Evolutionary conservation across 768 basidiomycete species (phyloP).

Genomic region (Peribolospora baueri): DNA sequence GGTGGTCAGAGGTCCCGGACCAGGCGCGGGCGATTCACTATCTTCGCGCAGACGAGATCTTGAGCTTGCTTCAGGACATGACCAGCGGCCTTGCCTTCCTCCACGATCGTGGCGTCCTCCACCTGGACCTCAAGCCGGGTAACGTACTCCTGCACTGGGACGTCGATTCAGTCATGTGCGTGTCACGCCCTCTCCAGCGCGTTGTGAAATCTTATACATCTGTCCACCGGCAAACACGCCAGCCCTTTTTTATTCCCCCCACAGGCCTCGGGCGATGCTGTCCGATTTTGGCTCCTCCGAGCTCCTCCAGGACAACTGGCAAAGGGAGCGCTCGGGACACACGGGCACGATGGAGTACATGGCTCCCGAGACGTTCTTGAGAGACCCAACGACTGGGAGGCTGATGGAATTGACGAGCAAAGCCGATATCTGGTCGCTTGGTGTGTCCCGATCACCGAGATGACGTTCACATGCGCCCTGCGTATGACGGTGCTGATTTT

Average conservation of each 20-base stretch:
- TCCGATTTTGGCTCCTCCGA: slow-evolving; percentile 89
- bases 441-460: slow-evolving; percentile 16
- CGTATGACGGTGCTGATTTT: neutral
- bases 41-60: slow-evolving; percentile 60
- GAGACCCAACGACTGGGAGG: slow-evolving; percentile 33
- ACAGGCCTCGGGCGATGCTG: slow-evolving; percentile 73
- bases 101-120: slow-evolving; percentile 39
- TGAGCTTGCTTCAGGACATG: slow-evolving; percentile 56
- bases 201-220: neutral
- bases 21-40: slow-evolving; percentile 41
- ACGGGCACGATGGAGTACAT: slow-evolving; percentile 88
- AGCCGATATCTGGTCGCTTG: slow-evolving; percentile 89
- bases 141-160: slow-evolving; percentile 6
- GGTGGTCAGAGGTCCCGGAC: slow-evolving; percentile 6
- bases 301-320: slow-evolving; percentile 50
- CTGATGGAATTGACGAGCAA: slow-evolving; percentile 57
- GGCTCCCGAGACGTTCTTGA: slow-evolving; percentile 63
- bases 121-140: slow-evolving; percentile 46
- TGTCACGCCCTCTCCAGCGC: neutral
- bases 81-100: slow-evolving; percentile 68
- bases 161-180: neutral
- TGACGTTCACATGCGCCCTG: neutral
- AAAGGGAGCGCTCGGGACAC: slow-evolving; percentile 51
- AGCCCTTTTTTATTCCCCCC: neutral
- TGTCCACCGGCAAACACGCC: neutral